Evolutionary conservation across 2,329 filamentous ascomycete species (phyloP).

Genomic region (Aphanoascus verrucosus): DNA sequence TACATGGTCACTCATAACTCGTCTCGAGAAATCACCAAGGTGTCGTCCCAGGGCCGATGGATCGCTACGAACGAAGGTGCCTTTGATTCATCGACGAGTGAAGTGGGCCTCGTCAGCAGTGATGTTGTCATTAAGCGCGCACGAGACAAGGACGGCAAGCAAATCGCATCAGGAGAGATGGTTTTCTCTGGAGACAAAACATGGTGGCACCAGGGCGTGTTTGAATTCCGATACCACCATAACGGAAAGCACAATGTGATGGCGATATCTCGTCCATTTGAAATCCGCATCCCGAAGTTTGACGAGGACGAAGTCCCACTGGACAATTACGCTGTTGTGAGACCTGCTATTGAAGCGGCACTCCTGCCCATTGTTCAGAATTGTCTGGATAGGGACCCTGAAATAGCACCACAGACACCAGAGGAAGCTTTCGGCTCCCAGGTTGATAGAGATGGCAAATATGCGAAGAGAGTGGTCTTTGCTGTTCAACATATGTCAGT

Average conservation of each 20-base stretch:
- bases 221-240: slow-evolving; percentile 96
- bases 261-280: slow-evolving; percentile 86
- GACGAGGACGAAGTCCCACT: slow-evolving; percentile 59
- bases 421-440: slow-evolving; percentile 77
- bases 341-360: slow-evolving; percentile 60
- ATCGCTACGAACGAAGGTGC: slow-evolving; percentile 64
- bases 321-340: slow-evolving; percentile 51
- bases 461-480: slow-evolving; percentile 80
- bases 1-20: slow-evolving; percentile 94
- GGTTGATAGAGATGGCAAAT: slow-evolving; percentile 80
- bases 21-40: slow-evolving; percentile 70
- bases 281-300: slow-evolving; percentile 73
- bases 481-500: slow-evolving; percentile 82
- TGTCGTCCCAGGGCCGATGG: slow-evolving; percentile 84
- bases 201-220: slow-evolving; percentile 94
- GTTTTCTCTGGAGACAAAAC: slow-evolving; percentile 84
- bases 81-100: slow-evolving; percentile 64
- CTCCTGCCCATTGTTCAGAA: slow-evolving; percentile 77
- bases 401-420: slow-evolving; percentile 70
- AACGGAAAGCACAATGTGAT: slow-evolving; percentile 86
- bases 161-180: slow-evolving; percentile 68
- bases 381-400: slow-evolving; percentile 83
- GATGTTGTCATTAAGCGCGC: slow-evolving; percentile 48
- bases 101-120: slow-evolving; percentile 62
- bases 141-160: slow-evolving; percentile 35